Percentiles rank a stretch among this genome's conserved stretches.
These are phyloP conservation scores for Leptographium wingfieldii DNA, from an alignment of 2,329 filamentous ascomycete genomes.

Conservation along the genomic window DNA sequence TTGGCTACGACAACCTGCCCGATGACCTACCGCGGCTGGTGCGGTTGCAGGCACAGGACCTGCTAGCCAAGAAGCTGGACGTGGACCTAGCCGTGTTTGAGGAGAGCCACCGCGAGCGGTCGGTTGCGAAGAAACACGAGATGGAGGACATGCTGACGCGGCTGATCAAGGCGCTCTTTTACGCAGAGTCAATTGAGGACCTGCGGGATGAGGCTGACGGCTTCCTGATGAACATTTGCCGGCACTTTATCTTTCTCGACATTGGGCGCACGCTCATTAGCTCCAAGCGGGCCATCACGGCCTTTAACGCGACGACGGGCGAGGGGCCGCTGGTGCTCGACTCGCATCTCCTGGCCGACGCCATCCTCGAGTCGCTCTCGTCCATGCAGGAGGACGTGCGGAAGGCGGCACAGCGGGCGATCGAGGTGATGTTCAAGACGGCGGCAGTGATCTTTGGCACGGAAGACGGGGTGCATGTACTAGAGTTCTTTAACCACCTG, in stretches of 20 bases:
- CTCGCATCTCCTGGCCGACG: conserved; percentile 75
- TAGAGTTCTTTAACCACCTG: conserved; percentile 77
- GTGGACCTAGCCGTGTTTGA: conserved; percentile 59
- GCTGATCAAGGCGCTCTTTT: conserved; percentile 78
- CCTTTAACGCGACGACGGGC: conserved; percentile 74
- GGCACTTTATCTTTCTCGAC: conserved; percentile 84
- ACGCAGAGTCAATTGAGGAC: conserved; percentile 69
- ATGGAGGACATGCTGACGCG: conserved; percentile 77
- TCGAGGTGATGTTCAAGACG: conserved; percentile 66
- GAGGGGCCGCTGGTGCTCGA: conserved; percentile 84
- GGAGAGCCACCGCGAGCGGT: conserved; percentile 65
- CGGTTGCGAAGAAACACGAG: conserved; percentile 72
- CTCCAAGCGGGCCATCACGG: conserved; percentile 61
- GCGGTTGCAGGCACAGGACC: conserved; percentile 78
- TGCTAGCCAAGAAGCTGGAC: conserved; percentile 60
- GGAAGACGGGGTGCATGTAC: conserved; percentile 54
- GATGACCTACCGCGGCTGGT: conserved; percentile 80
- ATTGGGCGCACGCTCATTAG: conserved; percentile 75
- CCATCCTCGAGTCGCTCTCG: conserved; percentile 77
- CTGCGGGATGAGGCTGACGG: conserved; percentile 63
- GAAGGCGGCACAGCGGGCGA: conserved; percentile 67
- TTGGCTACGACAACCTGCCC: conserved; percentile 76
- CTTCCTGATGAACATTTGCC: conserved; percentile 70
- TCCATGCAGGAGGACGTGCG: conserved; percentile 73
- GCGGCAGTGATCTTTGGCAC: conserved; percentile 69